Evolutionary conservation across 495 filamentous ascomycete genomes (phyloP).

Genomic region (Neurospora sp.): DNA sequence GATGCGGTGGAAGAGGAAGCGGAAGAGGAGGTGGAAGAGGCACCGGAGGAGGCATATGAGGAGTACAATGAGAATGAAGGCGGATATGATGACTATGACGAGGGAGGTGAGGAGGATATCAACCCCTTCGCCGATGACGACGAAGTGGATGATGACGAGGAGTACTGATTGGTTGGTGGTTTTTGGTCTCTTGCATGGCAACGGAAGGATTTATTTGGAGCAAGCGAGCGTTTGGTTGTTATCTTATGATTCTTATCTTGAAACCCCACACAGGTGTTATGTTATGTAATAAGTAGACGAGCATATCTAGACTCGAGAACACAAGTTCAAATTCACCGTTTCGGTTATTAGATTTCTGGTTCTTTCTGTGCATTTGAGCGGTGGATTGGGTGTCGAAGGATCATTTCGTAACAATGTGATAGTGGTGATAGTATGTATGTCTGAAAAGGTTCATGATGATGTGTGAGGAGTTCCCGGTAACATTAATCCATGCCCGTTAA

Average conservation of each 20-base stretch:
- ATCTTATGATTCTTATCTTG: neutral
- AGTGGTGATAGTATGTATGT: neutral
- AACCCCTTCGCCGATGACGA: slow-evolving; percentile 16
- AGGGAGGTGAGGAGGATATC: slow-evolving; percentile 15
- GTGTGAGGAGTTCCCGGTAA: too few relatives aligned
- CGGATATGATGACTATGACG: slow-evolving; percentile 25
- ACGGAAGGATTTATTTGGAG: neutral
- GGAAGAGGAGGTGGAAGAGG: slow-evolving; percentile 9
- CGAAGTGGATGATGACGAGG: slow-evolving; percentile 10
- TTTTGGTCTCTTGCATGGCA: neutral
- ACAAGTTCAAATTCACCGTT: neutral
- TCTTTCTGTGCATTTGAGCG: neutral
- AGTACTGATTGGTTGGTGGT: slow-evolving; percentile 1
- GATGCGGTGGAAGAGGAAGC: neutral
- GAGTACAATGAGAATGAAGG: slow-evolving; percentile 13
- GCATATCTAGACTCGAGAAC: neutral
- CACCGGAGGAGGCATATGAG: slow-evolving; percentile 14
- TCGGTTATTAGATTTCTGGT: neutral
- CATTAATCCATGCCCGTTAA: too few relatives aligned
- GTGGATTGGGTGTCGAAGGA: too few relatives aligned
- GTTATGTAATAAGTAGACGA: neutral
- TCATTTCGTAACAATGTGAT: too few relatives aligned
- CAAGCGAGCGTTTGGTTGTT: neutral
- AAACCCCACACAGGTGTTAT: neutral
- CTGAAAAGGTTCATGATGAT: neutral